Conservation (phyloP, 2,329 filamentous ascomycete genomes). For the Bimuria novae-zelandiae region DNA sequence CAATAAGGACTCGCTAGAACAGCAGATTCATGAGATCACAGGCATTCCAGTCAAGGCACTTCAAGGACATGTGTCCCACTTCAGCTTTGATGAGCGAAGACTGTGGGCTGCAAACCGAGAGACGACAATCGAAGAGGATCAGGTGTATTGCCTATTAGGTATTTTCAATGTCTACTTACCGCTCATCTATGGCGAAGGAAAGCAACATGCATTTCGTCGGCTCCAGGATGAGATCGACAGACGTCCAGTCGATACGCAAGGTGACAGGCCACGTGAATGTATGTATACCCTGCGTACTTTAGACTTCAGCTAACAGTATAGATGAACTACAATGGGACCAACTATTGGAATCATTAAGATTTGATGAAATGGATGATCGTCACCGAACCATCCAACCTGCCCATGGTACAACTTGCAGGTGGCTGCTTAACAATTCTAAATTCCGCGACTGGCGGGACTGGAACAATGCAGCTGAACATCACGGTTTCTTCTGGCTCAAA, state of each 20-base stretch:
- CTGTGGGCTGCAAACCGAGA: conserved; percentile 9
- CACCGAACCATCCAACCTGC: conserved; percentile 41
- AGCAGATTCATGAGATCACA: conserved; percentile 2
- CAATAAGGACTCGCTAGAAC: conserved; percentile 5
- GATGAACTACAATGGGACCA: not conserved
- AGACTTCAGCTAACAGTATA: no score
- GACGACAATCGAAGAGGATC: conserved; percentile 2
- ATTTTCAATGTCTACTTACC: not conserved
- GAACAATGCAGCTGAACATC: conserved; percentile 26
- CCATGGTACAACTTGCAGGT: conserved; percentile 45
- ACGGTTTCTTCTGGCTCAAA: conserved; percentile 53
- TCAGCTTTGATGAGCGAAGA: conserved; percentile 4
- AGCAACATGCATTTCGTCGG: conserved; percentile 1
- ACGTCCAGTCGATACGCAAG: not conserved
- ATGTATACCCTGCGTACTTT: no score
- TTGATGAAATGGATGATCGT: conserved; percentile 45
- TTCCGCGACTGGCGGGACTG: conserved; percentile 47
- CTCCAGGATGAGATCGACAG: conserved; percentile 4
- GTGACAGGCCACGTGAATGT: no score
- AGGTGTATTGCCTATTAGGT: not conserved
- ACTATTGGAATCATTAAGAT: conserved; percentile 39
- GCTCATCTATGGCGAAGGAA: conserved; percentile 2
- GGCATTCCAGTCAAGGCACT: not conserved
- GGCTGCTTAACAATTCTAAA: conserved; percentile 41
- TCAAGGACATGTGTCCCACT: not conserved